These are phyloP conservation scores for Termitomyces sp. DNA, from an alignment of 768 basidiomycete genomes.

Conservation along the genomic window DNA sequence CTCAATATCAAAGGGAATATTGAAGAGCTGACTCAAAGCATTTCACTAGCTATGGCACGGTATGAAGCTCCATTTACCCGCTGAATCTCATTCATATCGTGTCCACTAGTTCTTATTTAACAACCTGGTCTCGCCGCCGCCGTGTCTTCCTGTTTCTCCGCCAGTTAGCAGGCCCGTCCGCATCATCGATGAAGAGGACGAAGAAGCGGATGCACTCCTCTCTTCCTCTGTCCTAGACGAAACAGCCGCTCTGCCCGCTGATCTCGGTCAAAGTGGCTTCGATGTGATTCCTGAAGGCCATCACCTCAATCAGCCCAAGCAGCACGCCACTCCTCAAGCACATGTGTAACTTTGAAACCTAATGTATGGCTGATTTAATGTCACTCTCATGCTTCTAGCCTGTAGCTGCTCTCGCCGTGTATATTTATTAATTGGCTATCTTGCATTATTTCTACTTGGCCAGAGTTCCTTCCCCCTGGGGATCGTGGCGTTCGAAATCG, in stretches of 20 bases:
- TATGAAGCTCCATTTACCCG: slow-evolving; percentile 29
- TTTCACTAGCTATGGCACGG: slow-evolving; percentile 75
- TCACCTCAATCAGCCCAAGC: slow-evolving; percentile 16
- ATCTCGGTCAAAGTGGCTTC: slow-evolving; percentile 79
- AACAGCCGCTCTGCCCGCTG: slow-evolving; percentile 78
- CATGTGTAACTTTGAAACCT: neutral
- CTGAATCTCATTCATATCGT: slow-evolving; percentile 9
- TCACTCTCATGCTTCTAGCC: neutral
- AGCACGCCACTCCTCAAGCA: slow-evolving; percentile 7
- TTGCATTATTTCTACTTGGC: neutral
- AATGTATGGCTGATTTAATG: neutral
- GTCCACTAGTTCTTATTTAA: slow-evolving; percentile 80
- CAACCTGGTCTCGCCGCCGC: slow-evolving; percentile 65
- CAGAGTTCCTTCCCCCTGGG: neutral
- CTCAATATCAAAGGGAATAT: neutral
- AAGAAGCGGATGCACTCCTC: slow-evolving; percentile 55
- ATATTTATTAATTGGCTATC: neutral
- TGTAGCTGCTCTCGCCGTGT: neutral
- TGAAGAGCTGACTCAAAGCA: slow-evolving; percentile 7
- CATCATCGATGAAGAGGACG: slow-evolving; percentile 54
- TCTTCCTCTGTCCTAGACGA: slow-evolving; percentile 56
- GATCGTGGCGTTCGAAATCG: neutral
- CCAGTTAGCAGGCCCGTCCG: slow-evolving; percentile 25
- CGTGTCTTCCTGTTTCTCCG: slow-evolving; percentile 54
- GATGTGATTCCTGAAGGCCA: slow-evolving; percentile 69